A percentile compares a stretch with the other conserved stretches of the same genome.
Evolutionary conservation across 805 yeast species (phyloP).

Genomic region (Scheffersomyces amazonensis): DNA sequence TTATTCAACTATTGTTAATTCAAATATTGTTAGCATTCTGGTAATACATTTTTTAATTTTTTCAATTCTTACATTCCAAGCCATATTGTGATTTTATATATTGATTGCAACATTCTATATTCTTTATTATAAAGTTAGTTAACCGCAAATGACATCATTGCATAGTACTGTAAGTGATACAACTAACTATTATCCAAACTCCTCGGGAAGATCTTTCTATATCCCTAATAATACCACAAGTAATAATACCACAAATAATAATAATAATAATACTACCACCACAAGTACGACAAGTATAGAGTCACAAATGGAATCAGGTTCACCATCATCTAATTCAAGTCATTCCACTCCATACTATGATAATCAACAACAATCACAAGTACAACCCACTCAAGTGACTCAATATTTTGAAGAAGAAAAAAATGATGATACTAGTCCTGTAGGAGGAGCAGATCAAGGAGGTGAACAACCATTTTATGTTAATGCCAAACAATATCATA

Average conservation of each 20-base stretch:
- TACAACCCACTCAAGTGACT: conserved; percentile 11
- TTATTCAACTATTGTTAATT: no score
- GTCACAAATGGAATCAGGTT: not conserved
- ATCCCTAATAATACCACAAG: conserved; percentile 7
- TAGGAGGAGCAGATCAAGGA: not conserved
- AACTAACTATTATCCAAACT: conserved; percentile 22
- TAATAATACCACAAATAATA: not conserved
- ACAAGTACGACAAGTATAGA: not conserved
- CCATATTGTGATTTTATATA: no score
- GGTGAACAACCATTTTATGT: conserved; percentile 92
- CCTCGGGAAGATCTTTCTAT: conserved; percentile 6
- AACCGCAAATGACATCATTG: conserved; percentile 33
- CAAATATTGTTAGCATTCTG: no score
- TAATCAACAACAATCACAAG: conserved; percentile 2
- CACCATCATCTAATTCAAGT: conserved; percentile 5
- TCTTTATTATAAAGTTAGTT: no score
- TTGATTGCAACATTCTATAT: no score
- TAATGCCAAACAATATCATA: conserved; percentile 95
- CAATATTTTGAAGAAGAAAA: conserved; percentile 10
- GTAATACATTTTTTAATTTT: no score
- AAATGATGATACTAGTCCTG: conserved; percentile 9
- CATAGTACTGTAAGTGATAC: conserved; percentile 23
- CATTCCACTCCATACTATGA: conserved; percentile 22
- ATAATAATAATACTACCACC: not conserved
- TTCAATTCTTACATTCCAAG: no score